Conservation (phyloP, 1,139 yeast genomes). For the Geotrichum restrictum region DNA sequence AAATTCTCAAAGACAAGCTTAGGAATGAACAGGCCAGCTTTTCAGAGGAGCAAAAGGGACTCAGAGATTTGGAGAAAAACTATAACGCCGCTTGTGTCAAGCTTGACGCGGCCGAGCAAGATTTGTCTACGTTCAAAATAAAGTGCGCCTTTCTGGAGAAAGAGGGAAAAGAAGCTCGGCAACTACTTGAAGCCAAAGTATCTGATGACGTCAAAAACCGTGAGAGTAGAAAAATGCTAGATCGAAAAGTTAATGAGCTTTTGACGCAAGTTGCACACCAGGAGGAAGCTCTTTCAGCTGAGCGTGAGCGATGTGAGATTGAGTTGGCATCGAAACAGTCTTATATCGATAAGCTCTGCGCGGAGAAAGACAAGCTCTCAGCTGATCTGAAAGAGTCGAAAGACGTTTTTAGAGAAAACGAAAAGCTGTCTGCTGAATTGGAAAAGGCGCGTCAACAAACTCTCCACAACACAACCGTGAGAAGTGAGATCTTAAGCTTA, state of each 20-base stretch:
- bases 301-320: constrained; percentile 25
- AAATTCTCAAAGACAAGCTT: constrained; percentile 29
- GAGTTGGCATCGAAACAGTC: constrained; percentile 31
- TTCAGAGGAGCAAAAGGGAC: constrained; percentile 14
- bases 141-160: constrained; percentile 33
- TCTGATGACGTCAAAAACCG: constrained; percentile 29
- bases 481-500: constrained; percentile 37
- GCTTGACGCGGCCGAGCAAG: constrained; percentile 25
- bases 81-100: constrained; percentile 24
- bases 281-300: constrained; percentile 29
- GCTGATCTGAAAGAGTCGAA: constrained; percentile 22
- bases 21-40: constrained; percentile 29
- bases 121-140: constrained; percentile 30
- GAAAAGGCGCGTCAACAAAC: constrained; percentile 27
- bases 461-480: constrained; percentile 23
- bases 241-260: constrained; percentile 28
- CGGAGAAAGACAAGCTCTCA: constrained; percentile 24
- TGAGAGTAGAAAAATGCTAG: constrained; percentile 28
- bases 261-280: constrained; percentile 29
- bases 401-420: constrained; percentile 25
- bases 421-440: constrained; percentile 26
- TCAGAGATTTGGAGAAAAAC: constrained; percentile 26
- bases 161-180: constrained; percentile 30
- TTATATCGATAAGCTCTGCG: constrained; percentile 27
- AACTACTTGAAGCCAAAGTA: constrained; percentile 32